Conservation (phyloP, 805 yeast species). For the Saturnispora gosingensis region DNA sequence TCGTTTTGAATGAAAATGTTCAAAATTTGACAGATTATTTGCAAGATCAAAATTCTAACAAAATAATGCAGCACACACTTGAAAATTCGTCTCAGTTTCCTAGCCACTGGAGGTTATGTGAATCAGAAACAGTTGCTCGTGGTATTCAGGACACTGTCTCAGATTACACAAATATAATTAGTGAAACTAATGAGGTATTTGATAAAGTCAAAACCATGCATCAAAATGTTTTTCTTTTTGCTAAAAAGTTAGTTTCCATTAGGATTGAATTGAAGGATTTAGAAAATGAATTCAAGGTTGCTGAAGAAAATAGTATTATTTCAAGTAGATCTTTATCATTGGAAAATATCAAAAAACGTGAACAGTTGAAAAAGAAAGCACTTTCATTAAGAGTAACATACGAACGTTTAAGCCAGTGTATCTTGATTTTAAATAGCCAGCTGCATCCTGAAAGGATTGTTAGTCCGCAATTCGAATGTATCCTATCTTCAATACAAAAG, state of each 20-base stretch:
- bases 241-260: constrained; percentile 10
- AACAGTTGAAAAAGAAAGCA: constrained; percentile 13
- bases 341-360: constrained; percentile 14
- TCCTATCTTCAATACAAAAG: constrained; percentile 23
- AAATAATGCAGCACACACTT: constrained; percentile 17
- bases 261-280: constrained; percentile 8
- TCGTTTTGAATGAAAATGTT: constrained; percentile 19
- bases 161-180: neutral
- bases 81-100: constrained; percentile 18
- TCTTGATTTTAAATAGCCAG: constrained; percentile 22
- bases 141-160: constrained; percentile 7
- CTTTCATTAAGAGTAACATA: constrained; percentile 10
- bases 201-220: neutral
- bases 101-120: constrained; percentile 25
- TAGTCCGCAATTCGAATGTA: constrained; percentile 18
- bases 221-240: constrained; percentile 3
- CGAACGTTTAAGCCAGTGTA: constrained; percentile 17
- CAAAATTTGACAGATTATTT: constrained; percentile 16
- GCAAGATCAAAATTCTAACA: constrained; percentile 16
- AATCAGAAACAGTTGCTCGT: constrained; percentile 17
- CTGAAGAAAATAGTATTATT: neutral
- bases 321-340: constrained; percentile 16
- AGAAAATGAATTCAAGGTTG: neutral
- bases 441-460: constrained; percentile 25
- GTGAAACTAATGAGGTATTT: neutral